Base-by-base conservation (phyloP, 2,329 filamentous ascomycete genomes). In the Cercospora berteroae region DNA sequence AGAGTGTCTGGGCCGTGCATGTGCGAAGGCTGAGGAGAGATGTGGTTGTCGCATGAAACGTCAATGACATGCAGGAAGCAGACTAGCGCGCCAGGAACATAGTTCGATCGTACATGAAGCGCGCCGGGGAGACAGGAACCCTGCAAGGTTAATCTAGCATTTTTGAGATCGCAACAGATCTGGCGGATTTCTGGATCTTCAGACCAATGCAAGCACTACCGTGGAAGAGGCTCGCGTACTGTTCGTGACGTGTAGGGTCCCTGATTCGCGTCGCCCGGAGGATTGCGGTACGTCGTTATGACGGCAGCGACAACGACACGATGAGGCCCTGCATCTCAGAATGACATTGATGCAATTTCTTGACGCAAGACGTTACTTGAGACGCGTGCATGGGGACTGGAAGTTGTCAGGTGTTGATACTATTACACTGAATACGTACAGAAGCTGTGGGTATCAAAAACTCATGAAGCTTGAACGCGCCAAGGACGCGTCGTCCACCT, bases 11-110 rank as follows among this genome's bases (percentile, higher is more conserved):
- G n/a, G 5, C 23, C 20, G 33, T 27, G 31, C 18, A 63, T 25
- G 31, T 52, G 27, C 23, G n/a, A 36, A 29, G 50, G 13, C 16
- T 55, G 50, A 29, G 36, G 23, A 42, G 12, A 36, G 50, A 42
- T 57, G 50, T 25, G 42, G 44, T 63, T 63, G 50, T 57, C 50
- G 36, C 57, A 31, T 42, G 62, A 57, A 64, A 67, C 69, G 69
- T 71, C 66, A 71, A 71, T 67, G 70, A 72, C 61, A 44, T 57
- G 52, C 44, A 57, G 18, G 29, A 71, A 69, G 42, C n/a, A 70
- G 69, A 48, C 67, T 71, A 72, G 70, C 60, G 69, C 31, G 36
- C 20, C 67, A 70, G 66, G 67, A 67, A 68, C 69, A 72, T 44
- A 68, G 61, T 66, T 69, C 36, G 8, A 60, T 65, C 62, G 48